phyloP scores from a whole-genome alignment of 2,329 filamentous ascomycete species.

The Lasiodiplodia citricola region DNA sequence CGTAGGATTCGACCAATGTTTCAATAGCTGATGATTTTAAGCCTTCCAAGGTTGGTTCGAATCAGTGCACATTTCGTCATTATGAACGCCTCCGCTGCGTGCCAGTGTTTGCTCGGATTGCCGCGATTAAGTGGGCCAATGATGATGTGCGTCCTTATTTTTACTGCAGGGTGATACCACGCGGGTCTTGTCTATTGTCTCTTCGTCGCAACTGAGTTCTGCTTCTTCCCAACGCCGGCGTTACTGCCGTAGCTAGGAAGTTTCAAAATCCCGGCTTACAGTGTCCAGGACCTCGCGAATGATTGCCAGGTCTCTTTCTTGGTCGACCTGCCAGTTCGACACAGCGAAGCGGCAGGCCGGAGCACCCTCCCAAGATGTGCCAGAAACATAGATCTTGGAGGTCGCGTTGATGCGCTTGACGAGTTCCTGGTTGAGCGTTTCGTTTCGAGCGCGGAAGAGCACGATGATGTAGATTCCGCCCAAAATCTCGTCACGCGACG shows the following conservation, averaged over 20 bases:
- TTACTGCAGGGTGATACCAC: too few relatives aligned
- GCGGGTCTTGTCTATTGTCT: too few relatives aligned
- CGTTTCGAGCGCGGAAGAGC: slow-evolving; percentile 75
- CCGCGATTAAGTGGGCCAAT: too few relatives aligned
- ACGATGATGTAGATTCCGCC: slow-evolving; percentile 72
- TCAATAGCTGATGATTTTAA: neutral
- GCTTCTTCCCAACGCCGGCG: neutral
- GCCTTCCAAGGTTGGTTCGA: neutral
- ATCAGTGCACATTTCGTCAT: too few relatives aligned
- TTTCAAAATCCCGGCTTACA: slow-evolving; percentile 30
- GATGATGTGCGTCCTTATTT: too few relatives aligned
- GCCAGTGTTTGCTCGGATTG: too few relatives aligned
- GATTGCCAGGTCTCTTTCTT: slow-evolving; percentile 68
- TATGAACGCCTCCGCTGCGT: too few relatives aligned
- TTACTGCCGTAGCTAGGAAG: neutral
- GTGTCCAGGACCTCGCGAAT: slow-evolving; percentile 66
- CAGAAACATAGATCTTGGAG: slow-evolving; percentile 79
- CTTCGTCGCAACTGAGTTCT: too few relatives aligned
- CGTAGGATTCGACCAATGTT: neutral
- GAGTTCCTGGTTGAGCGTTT: slow-evolving; percentile 67
- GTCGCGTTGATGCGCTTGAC: slow-evolving; percentile 74
- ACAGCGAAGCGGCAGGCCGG: slow-evolving; percentile 84
- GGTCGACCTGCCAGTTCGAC: slow-evolving; percentile 80
- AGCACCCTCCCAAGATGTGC: slow-evolving; percentile 75
- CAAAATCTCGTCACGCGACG: slow-evolving; percentile 48